phyloP scores from a whole-genome alignment of 2,329 filamentous ascomycete species.

The Coniochaeta sp. region DNA sequence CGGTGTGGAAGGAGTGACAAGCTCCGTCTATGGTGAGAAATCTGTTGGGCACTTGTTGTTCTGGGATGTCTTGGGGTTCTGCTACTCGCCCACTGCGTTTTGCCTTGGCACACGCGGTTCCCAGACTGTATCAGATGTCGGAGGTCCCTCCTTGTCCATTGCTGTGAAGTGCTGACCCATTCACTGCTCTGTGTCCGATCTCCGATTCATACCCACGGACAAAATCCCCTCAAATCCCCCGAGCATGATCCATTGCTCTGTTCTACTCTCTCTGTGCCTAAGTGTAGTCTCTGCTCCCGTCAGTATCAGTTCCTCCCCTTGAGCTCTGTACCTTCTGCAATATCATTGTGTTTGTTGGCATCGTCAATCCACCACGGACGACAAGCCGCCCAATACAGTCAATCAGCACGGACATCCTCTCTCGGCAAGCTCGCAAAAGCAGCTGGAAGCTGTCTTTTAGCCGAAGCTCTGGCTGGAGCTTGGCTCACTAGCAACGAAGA shows the following conservation, averaged over 20 bases:
- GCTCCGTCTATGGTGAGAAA: background rate
- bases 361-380: background rate
- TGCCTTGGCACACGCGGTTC: background rate
- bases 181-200: background rate
- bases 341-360: background rate
- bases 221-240: slow-evolving; percentile 1
- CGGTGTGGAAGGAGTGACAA: background rate
- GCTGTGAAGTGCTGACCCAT: background rate
- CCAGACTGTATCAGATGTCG: background rate
- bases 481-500: background rate
- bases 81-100: background rate
- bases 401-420: background rate
- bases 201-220: background rate
- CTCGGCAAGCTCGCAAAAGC: background rate
- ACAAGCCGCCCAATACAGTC: background rate
- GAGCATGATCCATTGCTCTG: background rate
- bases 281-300: background rate
- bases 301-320: background rate
- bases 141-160: background rate
- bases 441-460: slow-evolving; percentile 1
- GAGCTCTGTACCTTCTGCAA: background rate
- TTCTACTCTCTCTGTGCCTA: background rate
- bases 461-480: slow-evolving; percentile 3
- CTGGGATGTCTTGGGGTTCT: background rate
- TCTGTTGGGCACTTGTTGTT: too few species aligned